A percentile compares a stretch with the other conserved stretches of the same genome.
Conservation (phyloP, 2,329 filamentous ascomycete genomes). For the Fusarium chuoi region DNA sequence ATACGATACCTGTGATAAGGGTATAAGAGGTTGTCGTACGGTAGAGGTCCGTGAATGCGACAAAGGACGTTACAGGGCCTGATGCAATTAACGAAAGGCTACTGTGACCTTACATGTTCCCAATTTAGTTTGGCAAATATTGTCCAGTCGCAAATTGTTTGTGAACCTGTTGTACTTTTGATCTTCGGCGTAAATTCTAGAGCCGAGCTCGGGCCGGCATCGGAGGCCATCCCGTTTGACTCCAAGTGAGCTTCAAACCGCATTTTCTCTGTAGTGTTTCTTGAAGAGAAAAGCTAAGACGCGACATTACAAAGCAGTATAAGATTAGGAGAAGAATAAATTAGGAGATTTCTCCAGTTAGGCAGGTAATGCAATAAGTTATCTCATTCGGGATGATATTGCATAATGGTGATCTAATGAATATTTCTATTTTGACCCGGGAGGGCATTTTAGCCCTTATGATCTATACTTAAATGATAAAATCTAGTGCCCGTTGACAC, state of each 20-base stretch:
- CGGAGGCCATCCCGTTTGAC: background rate
- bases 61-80: fast-evolving
- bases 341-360: fast-evolving
- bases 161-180: background rate
- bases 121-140: background rate
- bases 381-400: background rate
- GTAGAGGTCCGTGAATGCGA: fast-evolving
- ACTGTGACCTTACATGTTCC: fast-evolving
- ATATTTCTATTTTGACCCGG: background rate
- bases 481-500: conserved; percentile 7
- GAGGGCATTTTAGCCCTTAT: background rate
- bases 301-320: fast-evolving
- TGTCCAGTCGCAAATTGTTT: background rate
- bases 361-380: too few relatives aligned
- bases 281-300: fast-evolving
- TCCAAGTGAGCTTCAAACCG: background rate
- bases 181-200: background rate
- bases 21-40: fast-evolving
- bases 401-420: too few relatives aligned
- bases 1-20: fast-evolving
- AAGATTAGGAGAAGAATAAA: fast-evolving
- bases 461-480: background rate
- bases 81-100: fast-evolving
- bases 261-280: too few relatives aligned
- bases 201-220: conserved; percentile 22